phyloP scores from a whole-genome alignment of 176 grass and related monocot species.

The Juncus inflexus region DNA sequence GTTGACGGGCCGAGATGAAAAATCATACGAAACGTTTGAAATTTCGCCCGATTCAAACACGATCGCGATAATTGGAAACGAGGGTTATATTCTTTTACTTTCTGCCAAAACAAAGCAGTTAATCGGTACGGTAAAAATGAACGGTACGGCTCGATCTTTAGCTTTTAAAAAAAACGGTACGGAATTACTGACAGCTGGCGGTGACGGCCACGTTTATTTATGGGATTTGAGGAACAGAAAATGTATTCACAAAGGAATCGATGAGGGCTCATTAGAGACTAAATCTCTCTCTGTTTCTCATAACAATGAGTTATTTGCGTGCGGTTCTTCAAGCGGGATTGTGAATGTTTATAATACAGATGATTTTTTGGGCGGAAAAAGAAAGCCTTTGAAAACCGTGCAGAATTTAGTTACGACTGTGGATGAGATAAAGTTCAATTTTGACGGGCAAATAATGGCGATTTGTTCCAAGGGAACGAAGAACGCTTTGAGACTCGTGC shows the following conservation, averaged over 20 bases:
- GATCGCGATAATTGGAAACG: conserved; percentile 73
- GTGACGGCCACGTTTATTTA: conserved; percentile 72
- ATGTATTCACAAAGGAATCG: conserved; percentile 70
- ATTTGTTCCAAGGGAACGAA: conserved; percentile 63
- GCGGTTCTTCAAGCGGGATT: conserved; percentile 64
- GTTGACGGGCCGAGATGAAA: conserved; percentile 72
- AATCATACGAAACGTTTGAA: conserved; percentile 72
- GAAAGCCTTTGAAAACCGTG: conserved; percentile 56
- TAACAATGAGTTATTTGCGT: conserved; percentile 53
- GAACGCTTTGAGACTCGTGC: conserved; percentile 64
- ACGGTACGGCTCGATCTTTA: conserved; percentile 55
- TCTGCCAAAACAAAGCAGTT: conserved; percentile 75
- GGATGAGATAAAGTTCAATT: conserved; percentile 69
- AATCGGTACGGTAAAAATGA: conserved; percentile 88
- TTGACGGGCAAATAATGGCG: conserved; percentile 57
- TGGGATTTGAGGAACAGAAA: conserved; percentile 75
- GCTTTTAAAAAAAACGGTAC: conserved; percentile 60
- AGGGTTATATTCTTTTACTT: conserved; percentile 76
- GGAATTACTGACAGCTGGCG: conserved; percentile 58
- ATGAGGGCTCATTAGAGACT: conserved; percentile 55
- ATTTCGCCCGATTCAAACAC: conserved; percentile 83
- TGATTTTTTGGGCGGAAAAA: conserved; percentile 64
- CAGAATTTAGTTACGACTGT: conserved; percentile 60
- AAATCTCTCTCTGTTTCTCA: conserved; percentile 51
- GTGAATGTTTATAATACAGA: conserved; percentile 73